Evolutionary conservation across 108 stramenopile genomes (phyloP).

Genomic region (Craspedostauros australis): DNA sequence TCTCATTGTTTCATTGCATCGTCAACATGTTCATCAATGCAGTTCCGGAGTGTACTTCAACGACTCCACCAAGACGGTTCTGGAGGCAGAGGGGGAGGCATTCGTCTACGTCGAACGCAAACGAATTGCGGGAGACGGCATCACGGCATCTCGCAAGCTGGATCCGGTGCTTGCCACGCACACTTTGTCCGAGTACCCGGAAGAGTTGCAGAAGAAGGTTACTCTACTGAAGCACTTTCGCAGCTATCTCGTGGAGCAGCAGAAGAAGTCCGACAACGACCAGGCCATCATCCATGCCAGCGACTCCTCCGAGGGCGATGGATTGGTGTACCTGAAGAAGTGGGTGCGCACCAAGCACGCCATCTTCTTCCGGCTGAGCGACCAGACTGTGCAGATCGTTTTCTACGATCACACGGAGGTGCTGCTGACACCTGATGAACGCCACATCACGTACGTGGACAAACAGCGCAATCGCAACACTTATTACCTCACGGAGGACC

Average conservation of each 20-base stretch:
- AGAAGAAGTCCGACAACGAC: conserved; percentile 55
- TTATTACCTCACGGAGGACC: conserved; percentile 56
- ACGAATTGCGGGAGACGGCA: conserved; percentile 16
- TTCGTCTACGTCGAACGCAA: conserved; percentile 92
- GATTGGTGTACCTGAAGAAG: conserved; percentile 90
- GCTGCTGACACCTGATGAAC: conserved; percentile 80
- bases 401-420: conserved; percentile 94
- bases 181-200: conserved; percentile 73
- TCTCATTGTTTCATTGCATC: conserved; percentile 1
- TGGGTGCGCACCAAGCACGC: conserved; percentile 97
- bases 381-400: conserved; percentile 93
- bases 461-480: conserved; percentile 71
- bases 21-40: too few relatives aligned
- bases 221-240: conserved; percentile 94
- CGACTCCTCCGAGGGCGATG: conserved; percentile 4
- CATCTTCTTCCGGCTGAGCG: conserved; percentile 93
- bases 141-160: conserved; percentile 21
- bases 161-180: conserved; percentile 44
- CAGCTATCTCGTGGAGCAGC: conserved; percentile 92
- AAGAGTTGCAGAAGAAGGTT: conserved; percentile 90
- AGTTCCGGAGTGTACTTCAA: conserved; percentile 98
- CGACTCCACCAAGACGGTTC: conserved; percentile 92
- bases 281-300: conserved; percentile 13
- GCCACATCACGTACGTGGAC: conserved; percentile 81
- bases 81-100: conserved; percentile 68